A percentile compares a stretch with the other conserved stretches of the same genome.
Conservation (phyloP, 2,329 filamentous ascomycete genomes). For the Akanthomyces uredinophilus region DNA sequence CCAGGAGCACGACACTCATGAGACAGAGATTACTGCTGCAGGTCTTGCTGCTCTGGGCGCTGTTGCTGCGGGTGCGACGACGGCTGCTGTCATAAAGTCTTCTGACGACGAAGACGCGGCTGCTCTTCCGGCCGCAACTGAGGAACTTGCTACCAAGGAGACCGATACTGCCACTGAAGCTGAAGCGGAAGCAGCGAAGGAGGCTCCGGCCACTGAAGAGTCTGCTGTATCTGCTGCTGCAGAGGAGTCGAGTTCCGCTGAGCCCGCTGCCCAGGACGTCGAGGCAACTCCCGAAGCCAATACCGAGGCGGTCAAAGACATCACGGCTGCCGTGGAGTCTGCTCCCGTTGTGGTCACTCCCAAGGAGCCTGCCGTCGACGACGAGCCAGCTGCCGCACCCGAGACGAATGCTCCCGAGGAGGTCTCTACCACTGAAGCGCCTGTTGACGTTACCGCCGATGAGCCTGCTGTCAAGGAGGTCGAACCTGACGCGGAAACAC, state of each 20-base stretch:
- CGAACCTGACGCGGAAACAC: not conserved
- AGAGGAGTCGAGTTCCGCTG: too few species aligned
- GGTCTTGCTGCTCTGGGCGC: not conserved
- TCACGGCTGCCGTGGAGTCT: not conserved
- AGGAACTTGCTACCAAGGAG: not conserved
- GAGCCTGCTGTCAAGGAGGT: not conserved
- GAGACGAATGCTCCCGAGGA: not conserved
- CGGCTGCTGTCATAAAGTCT: not conserved
- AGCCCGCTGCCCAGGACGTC: too few species aligned
- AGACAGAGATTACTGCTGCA: not conserved
- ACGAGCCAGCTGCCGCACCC: not conserved
- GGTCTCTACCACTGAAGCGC: slow-evolving; percentile 16
- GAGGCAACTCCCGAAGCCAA: not conserved
- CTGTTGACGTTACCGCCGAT: not conserved
- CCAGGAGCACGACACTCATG: not conserved
- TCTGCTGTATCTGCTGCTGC: not conserved
- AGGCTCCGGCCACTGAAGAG: not conserved
- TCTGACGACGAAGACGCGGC: not conserved
- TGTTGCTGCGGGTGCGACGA: not conserved
- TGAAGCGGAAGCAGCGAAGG: slow-evolving; percentile 11
- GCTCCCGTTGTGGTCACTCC: not conserved
- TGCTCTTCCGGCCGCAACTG: slow-evolving; percentile 8
- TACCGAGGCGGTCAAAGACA: not conserved
- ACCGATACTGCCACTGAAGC: slow-evolving; percentile 1
- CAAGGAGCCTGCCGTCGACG: not conserved